Conservation (phyloP, 176 grass and related monocot species). For the Neostapfia colusana region DNA sequence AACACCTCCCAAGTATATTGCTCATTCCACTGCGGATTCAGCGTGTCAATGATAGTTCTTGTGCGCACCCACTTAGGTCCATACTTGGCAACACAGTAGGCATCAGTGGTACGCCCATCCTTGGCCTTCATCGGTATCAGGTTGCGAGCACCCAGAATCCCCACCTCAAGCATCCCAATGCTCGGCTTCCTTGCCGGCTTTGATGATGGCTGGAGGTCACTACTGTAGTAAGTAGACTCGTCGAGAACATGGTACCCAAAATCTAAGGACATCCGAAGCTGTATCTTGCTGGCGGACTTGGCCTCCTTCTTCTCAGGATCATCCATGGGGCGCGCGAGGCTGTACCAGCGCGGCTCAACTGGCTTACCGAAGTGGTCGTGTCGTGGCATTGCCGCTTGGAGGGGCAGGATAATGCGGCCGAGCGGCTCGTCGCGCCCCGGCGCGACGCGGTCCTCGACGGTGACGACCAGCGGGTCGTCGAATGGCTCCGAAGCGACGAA, state of each 20-base stretch:
- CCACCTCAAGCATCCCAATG: conserved; percentile 86
- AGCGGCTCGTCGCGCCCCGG: conserved; percentile 68
- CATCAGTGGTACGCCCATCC: conserved; percentile 67
- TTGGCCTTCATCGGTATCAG: conserved; percentile 84
- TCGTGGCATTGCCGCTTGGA: conserved; percentile 42
- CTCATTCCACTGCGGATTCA: conserved; percentile 90
- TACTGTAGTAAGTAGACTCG: conserved; percentile 93
- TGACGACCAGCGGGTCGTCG: conserved; percentile 75
- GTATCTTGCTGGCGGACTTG: conserved; percentile 88
- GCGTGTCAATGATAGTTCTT: conserved; percentile 69
- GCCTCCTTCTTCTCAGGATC: conserved; percentile 70
- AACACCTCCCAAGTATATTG: conserved; percentile 99
- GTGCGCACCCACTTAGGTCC: conserved; percentile 90
- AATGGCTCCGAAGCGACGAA: conserved; percentile 87
- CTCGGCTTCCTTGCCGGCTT: conserved; percentile 68
- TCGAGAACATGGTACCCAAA: conserved; percentile 90
- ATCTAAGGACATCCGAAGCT: conserved; percentile 74
- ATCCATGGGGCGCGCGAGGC: conserved; percentile 50
- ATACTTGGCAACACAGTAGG: conserved; percentile 93
- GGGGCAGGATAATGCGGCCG: conserved; percentile 59
- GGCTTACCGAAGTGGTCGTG: conserved; percentile 77
- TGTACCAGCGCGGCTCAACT: conserved; percentile 71
- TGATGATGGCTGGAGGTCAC: conserved; percentile 77
- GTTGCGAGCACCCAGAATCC: conserved; percentile 73
- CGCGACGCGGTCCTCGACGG: conserved; percentile 78